phyloP scores from a whole-genome alignment of 768 basidiomycete species.

The Kwoniella europaea region DNA sequence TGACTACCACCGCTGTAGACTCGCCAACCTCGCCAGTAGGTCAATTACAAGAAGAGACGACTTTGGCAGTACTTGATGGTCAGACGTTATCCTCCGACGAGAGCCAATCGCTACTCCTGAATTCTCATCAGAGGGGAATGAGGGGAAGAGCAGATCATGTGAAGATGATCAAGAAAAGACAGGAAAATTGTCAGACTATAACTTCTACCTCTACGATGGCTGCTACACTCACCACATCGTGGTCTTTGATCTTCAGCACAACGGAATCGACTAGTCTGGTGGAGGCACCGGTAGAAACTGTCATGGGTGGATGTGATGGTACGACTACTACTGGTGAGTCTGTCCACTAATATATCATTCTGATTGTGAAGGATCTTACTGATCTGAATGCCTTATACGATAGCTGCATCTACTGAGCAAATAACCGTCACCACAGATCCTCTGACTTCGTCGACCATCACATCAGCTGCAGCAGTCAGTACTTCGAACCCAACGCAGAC shows the following conservation, averaged over 20 bases:
- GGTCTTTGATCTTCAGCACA: constrained; percentile 7
- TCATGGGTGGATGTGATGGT: constrained; percentile 10
- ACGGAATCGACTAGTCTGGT: constrained; percentile 10
- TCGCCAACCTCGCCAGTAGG: constrained; percentile 3
- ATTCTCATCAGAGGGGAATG: not conserved
- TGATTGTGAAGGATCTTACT: not conserved
- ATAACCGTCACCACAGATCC: not conserved
- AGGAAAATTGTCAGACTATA: constrained; percentile 3
- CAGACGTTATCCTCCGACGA: not conserved
- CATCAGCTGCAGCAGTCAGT: not conserved
- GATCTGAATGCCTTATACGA: not conserved
- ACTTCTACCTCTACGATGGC: constrained; percentile 8
- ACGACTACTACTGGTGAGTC: not conserved
- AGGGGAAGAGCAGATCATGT: not conserved
- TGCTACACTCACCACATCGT: constrained; percentile 10
- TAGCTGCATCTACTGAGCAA: not conserved
- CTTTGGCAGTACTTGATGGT: not conserved
- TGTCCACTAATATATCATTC: not conserved
- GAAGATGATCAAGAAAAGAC: not conserved
- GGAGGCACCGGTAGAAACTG: not conserved
- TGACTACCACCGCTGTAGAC: not conserved
- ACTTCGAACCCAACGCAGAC: not conserved
- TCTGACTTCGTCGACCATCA: not conserved
- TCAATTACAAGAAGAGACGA: not conserved
- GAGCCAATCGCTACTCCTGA: not conserved